A percentile compares a stretch with the other conserved stretches of the same genome.
phyloP scores from a whole-genome alignment of 352 stramenopile genomes.

The Blastocystis sp. region DNA sequence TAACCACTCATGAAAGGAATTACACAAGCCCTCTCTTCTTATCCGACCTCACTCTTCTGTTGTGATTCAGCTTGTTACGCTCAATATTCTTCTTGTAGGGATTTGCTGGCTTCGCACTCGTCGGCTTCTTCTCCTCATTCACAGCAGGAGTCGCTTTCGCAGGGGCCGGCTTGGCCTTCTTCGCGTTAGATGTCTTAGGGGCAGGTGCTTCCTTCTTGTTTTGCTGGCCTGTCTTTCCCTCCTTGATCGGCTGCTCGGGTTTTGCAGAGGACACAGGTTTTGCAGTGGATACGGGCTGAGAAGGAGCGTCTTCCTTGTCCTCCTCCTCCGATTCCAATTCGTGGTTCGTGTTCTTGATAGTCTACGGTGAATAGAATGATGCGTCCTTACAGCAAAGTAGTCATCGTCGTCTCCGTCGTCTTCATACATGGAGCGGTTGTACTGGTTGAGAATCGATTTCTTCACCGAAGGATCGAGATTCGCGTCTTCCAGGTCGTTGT shows the following conservation, averaged over 20 bases:
- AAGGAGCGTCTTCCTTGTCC: not conserved
- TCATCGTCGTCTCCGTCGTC: not conserved
- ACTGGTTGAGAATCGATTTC: not conserved
- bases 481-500: constrained; percentile 15
- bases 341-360: not conserved
- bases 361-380: not conserved
- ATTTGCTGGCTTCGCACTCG: not conserved
- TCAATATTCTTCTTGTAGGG: constrained; percentile 55
- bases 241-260: not conserved
- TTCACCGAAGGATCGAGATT: not conserved
- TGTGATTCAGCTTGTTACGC: constrained; percentile 60
- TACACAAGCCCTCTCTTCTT: constrained; percentile 38
- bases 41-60: constrained; percentile 20
- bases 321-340: not conserved
- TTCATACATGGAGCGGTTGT: not conserved
- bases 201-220: not conserved
- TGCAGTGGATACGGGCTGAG: not conserved
- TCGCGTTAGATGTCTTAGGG: not conserved
- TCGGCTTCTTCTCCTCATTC: not conserved
- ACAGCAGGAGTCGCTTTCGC: not conserved
- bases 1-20: not conserved
- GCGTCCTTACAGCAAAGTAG: not conserved
- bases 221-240: not conserved
- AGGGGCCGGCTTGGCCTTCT: not conserved
- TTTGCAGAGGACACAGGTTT: not conserved